phyloP scores from a whole-genome alignment of 768 basidiomycete genomes.

The Russula earlei region DNA sequence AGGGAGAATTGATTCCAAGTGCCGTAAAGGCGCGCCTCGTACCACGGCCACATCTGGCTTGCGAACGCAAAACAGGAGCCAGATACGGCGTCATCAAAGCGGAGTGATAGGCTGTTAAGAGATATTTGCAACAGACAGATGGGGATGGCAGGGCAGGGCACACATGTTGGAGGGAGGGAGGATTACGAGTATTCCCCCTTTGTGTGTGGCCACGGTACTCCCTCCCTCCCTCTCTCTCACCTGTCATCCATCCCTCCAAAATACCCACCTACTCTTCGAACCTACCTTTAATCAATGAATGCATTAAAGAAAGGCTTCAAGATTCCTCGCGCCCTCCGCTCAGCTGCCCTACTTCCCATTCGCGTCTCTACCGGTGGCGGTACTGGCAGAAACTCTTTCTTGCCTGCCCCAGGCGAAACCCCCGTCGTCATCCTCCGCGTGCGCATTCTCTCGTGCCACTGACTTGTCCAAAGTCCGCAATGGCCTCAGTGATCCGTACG shows the following conservation, averaged over 20 bases:
- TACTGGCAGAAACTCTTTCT: constrained; percentile 29
- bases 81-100: no score
- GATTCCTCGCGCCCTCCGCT: constrained; percentile 51
- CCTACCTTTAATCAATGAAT: background rate
- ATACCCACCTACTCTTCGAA: background rate
- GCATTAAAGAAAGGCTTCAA: constrained; percentile 36
- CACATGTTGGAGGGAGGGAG: no score
- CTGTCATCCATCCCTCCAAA: background rate
- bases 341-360: constrained; percentile 45
- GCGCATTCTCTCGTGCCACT: constrained; percentile 56
- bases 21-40: no score
- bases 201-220: no score
- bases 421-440: constrained; percentile 60
- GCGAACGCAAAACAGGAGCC: no score
- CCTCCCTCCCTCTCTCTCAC: background rate
- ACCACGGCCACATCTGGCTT: no score
- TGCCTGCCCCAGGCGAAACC: constrained; percentile 48
- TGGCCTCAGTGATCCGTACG: constrained; percentile 72
- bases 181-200: no score
- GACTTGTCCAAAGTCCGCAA: constrained; percentile 58
- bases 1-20: no score
- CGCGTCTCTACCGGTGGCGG: constrained; percentile 36
- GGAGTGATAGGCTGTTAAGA: no score
- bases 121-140: no score
- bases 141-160: no score